These are phyloP conservation scores for Favolaschia claudopus DNA, from an alignment of 768 basidiomycete species.

Conservation along the genomic window DNA sequence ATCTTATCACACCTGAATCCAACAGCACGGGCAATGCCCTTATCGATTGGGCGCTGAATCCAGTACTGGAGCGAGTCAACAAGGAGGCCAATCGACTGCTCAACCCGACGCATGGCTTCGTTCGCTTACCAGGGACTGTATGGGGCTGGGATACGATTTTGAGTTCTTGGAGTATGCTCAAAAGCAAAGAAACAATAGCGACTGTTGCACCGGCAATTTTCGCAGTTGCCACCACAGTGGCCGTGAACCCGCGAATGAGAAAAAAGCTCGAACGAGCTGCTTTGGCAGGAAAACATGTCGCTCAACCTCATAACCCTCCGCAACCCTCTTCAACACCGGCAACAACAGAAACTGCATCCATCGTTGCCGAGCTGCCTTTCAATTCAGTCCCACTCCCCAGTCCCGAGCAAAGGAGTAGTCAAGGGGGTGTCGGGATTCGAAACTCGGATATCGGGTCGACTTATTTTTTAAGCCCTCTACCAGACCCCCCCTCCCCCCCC, in stretches of 20 bases:
- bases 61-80: not conserved
- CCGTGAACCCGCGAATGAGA: not conserved
- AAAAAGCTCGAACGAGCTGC: not conserved
- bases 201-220: not conserved
- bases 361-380: too few species aligned
- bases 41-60: not conserved
- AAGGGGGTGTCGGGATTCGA: too few species aligned
- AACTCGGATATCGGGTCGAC: too few species aligned
- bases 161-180: not conserved
- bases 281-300: too few species aligned
- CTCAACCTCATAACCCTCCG: too few species aligned
- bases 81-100: not conserved
- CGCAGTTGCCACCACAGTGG: not conserved
- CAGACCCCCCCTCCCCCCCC: too few species aligned
- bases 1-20: not conserved
- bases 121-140: not conserved
- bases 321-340: too few species aligned
- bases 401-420: too few species aligned
- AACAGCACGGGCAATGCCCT: not conserved
- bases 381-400: too few species aligned
- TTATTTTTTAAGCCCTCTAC: too few species aligned
- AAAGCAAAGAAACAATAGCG: not conserved
- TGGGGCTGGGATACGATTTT: not conserved
- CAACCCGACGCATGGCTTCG: not conserved
- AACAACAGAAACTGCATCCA: too few species aligned